Evolutionary conservation across 257 asterid species (phyloP).

Genomic region (Scutellaria minor): DNA sequence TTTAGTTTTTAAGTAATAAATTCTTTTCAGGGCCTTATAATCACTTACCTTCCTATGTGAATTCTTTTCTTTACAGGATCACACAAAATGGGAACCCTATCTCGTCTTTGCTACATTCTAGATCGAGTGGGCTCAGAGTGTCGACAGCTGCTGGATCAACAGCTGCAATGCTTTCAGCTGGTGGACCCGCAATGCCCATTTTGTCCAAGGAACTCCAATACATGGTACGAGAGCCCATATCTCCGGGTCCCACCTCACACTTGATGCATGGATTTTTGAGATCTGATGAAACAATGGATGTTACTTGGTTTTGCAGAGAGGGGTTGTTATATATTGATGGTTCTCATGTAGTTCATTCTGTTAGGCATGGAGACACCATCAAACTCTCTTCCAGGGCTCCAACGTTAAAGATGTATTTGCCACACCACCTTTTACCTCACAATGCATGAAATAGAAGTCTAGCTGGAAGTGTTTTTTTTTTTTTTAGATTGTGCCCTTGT

Average conservation of each 20-base stretch:
- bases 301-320: slow-evolving; percentile 64
- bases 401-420: slow-evolving; percentile 55
- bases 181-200: slow-evolving; percentile 70
- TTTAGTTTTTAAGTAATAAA: not conserved
- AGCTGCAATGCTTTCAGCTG: slow-evolving; percentile 83
- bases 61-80: slow-evolving; percentile 44
- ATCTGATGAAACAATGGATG: slow-evolving; percentile 56
- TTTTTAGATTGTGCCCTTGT: not conserved
- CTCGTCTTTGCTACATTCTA: slow-evolving; percentile 56
- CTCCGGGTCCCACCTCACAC: slow-evolving; percentile 40
- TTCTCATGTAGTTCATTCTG: slow-evolving; percentile 55
- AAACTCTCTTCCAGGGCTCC: slow-evolving; percentile 68
- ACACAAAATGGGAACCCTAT: slow-evolving; percentile 34
- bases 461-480: slow-evolving; percentile 14
- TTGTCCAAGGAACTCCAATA: slow-evolving; percentile 73
- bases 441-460: slow-evolving; percentile 15
- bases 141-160: slow-evolving; percentile 88
- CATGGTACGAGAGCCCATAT: slow-evolving; percentile 77
- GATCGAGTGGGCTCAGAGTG: slow-evolving; percentile 86
- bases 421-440: slow-evolving; percentile 45
- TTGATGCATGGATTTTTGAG: slow-evolving; percentile 57
- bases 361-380: slow-evolving; percentile 65
- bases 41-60: not conserved
- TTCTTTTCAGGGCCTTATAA: not conserved
- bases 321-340: slow-evolving; percentile 71